Percentiles rank a stretch among this genome's conserved stretches.
These are phyloP conservation scores for Tylopilus balloui DNA, from an alignment of 768 basidiomycete genomes.

Conservation along the genomic window DNA sequence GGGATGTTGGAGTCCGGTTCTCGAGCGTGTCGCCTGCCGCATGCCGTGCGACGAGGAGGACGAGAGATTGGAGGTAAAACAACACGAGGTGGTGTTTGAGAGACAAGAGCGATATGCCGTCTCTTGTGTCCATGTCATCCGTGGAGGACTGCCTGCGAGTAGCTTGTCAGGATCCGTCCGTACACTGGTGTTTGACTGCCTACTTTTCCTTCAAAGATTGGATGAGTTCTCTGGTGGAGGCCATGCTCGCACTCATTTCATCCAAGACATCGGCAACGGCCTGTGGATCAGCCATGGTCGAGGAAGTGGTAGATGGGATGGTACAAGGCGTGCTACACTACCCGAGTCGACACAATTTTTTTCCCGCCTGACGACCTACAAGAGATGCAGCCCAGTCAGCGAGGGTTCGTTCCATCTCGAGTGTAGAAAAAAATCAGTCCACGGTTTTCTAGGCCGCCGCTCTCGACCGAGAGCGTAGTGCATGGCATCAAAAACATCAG, in stretches of 20 bases:
- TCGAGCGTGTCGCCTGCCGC: conserved; percentile 60
- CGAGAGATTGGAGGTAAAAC: conserved; percentile 80
- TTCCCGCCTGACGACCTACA: conserved; percentile 3
- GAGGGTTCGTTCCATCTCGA: neutral
- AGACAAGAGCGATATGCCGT: conserved; percentile 89
- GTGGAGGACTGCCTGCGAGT: conserved; percentile 27
- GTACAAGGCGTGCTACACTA: conserved; percentile 2
- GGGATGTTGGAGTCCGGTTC: conserved; percentile 43
- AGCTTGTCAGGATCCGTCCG: conserved; percentile 12
- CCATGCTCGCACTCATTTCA: conserved; percentile 60
- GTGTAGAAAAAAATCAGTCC: conserved; percentile 38
- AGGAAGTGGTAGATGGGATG: neutral
- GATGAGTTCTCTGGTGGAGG: conserved; percentile 54
- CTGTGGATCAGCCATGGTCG: conserved; percentile 19
- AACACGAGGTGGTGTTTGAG: conserved; percentile 82
- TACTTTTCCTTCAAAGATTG: conserved; percentile 54
- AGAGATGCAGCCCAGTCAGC: conserved; percentile 8
- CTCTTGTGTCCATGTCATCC: conserved; percentile 47
- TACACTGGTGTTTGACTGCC: conserved; percentile 13
- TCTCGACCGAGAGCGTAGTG: conserved; percentile 42
- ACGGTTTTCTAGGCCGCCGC: conserved; percentile 68
- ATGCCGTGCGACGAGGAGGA: conserved; percentile 68
- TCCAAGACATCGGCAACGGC: conserved; percentile 34
- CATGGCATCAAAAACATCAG: conserved; percentile 49
- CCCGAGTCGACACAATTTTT: neutral